Evolutionary conservation across 352 stramenopile species (phyloP).

Genomic region (Pythium periplocum): DNA sequence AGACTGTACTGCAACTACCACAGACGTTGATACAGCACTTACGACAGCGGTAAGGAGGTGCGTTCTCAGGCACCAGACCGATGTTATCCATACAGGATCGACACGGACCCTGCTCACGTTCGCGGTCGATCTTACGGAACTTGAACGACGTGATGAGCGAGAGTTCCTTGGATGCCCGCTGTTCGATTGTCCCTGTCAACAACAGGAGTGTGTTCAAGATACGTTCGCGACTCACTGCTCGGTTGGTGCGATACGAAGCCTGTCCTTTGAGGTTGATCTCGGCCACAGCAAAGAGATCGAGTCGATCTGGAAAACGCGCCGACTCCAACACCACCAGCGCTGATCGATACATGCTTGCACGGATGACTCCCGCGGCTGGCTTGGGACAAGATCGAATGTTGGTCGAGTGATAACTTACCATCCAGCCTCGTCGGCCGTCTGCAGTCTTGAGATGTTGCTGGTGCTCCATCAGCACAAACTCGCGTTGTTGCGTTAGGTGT

Average conservation of each 20-base stretch:
- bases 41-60: constrained; percentile 11
- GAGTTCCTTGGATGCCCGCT: constrained; percentile 16
- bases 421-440: constrained; percentile 15
- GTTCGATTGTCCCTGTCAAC: constrained; percentile 13
- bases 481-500: constrained; percentile 2
- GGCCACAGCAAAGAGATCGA: constrained; percentile 14
- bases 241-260: neutral
- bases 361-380: neutral
- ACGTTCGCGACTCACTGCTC: constrained; percentile 9
- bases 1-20: constrained; percentile 15
- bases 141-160: constrained; percentile 13
- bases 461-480: constrained; percentile 14
- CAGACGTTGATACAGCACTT: constrained; percentile 16
- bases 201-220: constrained; percentile 7
- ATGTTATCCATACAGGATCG: constrained; percentile 7
- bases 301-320: neutral
- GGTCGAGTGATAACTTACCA: constrained; percentile 18
- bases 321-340: constrained; percentile 15
- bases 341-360: constrained; percentile 14
- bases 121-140: constrained; percentile 8
- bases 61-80: neutral
- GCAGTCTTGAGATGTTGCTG: constrained; percentile 10
- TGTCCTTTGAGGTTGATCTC: constrained; percentile 16
- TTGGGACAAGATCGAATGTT: constrained; percentile 5
- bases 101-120: constrained; percentile 2